Conservation (phyloP, 176 grass and related monocot genomes). For the barley (Hordeum vulgare) region DNA sequence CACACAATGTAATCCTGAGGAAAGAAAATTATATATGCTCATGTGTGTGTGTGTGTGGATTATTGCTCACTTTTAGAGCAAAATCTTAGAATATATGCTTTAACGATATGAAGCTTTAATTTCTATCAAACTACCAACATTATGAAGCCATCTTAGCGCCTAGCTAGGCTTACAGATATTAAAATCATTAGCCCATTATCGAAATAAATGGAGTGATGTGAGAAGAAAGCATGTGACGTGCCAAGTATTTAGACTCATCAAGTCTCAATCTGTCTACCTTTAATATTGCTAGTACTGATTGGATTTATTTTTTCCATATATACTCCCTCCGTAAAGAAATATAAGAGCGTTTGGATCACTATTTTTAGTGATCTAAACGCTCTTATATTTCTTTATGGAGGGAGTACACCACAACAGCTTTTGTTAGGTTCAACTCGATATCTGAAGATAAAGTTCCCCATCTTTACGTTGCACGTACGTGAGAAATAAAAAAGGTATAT, state of each 20-base stretch:
- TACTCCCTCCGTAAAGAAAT: no score
- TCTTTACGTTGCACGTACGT: not conserved
- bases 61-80: not conserved
- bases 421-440: slow-evolving; percentile 11
- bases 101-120: not conserved
- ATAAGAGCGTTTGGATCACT: no score
- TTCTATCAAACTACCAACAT: not conserved
- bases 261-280: slow-evolving; percentile 7
- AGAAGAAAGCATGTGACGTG: not conserved
- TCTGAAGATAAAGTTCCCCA: not conserved
- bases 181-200: slow-evolving; percentile 14
- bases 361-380: no score
- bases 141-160: not conserved
- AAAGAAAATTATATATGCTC: not conserved
- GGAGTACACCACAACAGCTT: not conserved
- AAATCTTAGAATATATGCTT: slow-evolving; percentile 15
- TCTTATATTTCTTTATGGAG: no score
- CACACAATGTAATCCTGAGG: not conserved
- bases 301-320: not conserved
- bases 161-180: slow-evolving; percentile 16
- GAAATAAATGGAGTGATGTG: slow-evolving; percentile 2
- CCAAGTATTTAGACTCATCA: slow-evolving; percentile 7
- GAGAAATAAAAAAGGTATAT: not conserved
- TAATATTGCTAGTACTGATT: slow-evolving; percentile 1
- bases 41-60: not conserved